Evolutionary conservation across 768 basidiomycete species (phyloP).

Genomic region (Cyclocybe aegerita): DNA sequence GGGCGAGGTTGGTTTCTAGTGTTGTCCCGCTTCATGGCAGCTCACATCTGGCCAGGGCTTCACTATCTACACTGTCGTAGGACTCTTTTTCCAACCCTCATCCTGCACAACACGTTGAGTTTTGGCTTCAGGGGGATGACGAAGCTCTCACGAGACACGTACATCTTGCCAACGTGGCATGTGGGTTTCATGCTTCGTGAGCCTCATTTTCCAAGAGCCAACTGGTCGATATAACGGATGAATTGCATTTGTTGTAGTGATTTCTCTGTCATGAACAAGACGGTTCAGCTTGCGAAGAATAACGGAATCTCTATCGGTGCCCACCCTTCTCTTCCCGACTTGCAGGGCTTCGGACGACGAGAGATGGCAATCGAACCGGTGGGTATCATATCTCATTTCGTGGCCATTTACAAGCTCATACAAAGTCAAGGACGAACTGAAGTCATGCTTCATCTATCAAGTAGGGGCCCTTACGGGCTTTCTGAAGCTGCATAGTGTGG

Average conservation of each 20-base stretch:
- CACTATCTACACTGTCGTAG: slow-evolving; percentile 48
- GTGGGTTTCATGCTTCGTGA: slow-evolving; percentile 68
- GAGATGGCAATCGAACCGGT: slow-evolving; percentile 66
- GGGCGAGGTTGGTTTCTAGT: slow-evolving; percentile 43
- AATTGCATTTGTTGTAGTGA: slow-evolving; percentile 34
- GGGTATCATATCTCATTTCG: slow-evolving; percentile 9
- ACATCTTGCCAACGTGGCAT: slow-evolving; percentile 63
- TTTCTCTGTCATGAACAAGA: slow-evolving; percentile 65
- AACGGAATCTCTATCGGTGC: slow-evolving; percentile 62
- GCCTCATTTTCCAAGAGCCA: neutral
- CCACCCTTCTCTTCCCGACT: slow-evolving; percentile 64
- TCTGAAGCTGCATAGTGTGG: slow-evolving; percentile 49
- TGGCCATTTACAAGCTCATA: neutral
- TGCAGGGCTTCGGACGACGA: slow-evolving; percentile 64
- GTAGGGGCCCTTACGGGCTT: slow-evolving; percentile 66
- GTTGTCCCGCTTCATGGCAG: neutral
- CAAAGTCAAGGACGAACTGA: slow-evolving; percentile 47
- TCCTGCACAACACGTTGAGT: neutral
- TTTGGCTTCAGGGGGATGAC: slow-evolving; percentile 42
- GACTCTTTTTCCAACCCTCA: neutral
- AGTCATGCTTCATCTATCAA: slow-evolving; percentile 61
- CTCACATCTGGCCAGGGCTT: slow-evolving; percentile 37
- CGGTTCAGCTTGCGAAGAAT: slow-evolving; percentile 54
- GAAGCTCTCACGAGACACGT: slow-evolving; percentile 54
- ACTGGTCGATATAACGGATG: neutral